These are phyloP conservation scores for Scheffersomyces lignosus DNA, from an alignment of 805 yeast genomes.

Conservation along the genomic window DNA sequence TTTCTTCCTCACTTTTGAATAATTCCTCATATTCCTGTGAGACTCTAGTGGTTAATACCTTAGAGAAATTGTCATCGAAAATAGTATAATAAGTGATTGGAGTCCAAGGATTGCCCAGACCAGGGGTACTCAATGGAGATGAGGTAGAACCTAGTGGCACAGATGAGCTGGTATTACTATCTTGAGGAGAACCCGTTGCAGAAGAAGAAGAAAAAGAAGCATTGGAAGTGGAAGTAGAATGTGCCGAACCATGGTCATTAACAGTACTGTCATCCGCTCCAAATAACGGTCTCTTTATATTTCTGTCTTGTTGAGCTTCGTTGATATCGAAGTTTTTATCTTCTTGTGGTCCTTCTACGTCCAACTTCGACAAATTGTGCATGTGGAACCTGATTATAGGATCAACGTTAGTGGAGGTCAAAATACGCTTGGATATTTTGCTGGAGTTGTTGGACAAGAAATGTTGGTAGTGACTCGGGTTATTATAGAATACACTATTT, in stretches of 20 bases:
- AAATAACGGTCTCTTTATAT: too few relatives aligned
- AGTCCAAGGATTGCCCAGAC: too few relatives aligned
- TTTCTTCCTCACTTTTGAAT: background rate
- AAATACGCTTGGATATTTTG: background rate
- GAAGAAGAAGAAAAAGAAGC: background rate
- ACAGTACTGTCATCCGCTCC: background rate
- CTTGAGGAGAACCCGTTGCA: background rate
- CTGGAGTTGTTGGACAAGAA: slow-evolving; percentile 1
- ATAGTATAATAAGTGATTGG: background rate
- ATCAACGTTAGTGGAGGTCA: background rate
- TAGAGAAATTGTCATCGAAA: background rate
- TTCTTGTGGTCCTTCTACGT: background rate
- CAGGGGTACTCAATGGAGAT: background rate
- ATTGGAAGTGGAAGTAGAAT: too few relatives aligned
- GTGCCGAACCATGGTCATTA: too few relatives aligned
- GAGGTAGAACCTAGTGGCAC: background rate
- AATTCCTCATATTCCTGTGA: background rate
- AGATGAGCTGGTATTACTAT: background rate
- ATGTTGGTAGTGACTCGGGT: slow-evolving; percentile 13
- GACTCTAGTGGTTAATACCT: background rate
- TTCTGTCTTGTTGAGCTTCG: too few relatives aligned
- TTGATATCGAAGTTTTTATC: too few relatives aligned
- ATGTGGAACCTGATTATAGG: background rate
- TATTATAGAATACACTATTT: slow-evolving; percentile 11
- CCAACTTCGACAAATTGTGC: background rate